Conservation (phyloP, 2,329 filamentous ascomycete species). For the Knoxdaviesia capensis region DNA sequence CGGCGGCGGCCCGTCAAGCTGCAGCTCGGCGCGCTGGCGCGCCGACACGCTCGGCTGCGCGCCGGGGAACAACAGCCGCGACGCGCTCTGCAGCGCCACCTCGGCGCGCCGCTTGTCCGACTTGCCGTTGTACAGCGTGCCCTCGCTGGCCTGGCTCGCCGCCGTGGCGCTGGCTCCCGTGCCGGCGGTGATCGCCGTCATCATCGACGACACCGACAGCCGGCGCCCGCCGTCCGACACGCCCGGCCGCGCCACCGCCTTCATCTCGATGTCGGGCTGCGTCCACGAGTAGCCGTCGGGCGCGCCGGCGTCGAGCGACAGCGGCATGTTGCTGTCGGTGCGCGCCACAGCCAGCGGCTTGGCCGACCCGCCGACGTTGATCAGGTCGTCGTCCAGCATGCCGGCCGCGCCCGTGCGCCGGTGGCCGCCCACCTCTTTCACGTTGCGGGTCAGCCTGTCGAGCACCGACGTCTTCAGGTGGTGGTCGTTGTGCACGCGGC, state of each 20-base stretch:
- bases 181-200: constrained; percentile 7
- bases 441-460: constrained; percentile 32
- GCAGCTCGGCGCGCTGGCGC: constrained; percentile 18
- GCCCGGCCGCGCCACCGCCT: constrained; percentile 8
- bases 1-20: constrained; percentile 22
- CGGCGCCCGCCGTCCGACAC: constrained; percentile 6
- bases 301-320: constrained; percentile 8
- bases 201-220: neutral
- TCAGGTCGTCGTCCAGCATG: constrained; percentile 13
- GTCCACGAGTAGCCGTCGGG: constrained; percentile 13
- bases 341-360: too few relatives aligned
- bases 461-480: constrained; percentile 21
- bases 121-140: constrained; percentile 18
- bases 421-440: constrained; percentile 30
- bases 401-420: constrained; percentile 18
- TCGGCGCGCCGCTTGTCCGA: constrained; percentile 24
- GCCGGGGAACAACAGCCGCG: constrained; percentile 28
- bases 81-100: constrained; percentile 20
- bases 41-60: constrained; percentile 10
- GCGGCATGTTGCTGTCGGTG: constrained; percentile 9
- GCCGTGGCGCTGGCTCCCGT: constrained; percentile 9
- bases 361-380: too few relatives aligned
- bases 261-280: too few relatives aligned
- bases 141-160: constrained; percentile 5
- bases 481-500: constrained; percentile 25